phyloP scores from a whole-genome alignment of 2,329 filamentous ascomycete species.

The Coleophoma cylindrospora region DNA sequence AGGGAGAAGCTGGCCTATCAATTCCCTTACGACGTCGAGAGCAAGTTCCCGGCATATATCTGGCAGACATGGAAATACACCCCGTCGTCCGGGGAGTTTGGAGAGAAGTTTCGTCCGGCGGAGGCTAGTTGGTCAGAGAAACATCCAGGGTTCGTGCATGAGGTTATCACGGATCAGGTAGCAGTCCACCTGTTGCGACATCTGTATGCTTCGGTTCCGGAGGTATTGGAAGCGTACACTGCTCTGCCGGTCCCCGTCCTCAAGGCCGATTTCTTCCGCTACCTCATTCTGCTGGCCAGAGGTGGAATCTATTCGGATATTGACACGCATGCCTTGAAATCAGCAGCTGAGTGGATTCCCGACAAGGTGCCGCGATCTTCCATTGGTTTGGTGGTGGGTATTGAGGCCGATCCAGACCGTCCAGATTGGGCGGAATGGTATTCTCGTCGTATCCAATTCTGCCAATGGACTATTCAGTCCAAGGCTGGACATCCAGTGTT shows the following conservation, averaged over 20 bases:
- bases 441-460: constrained; percentile 93
- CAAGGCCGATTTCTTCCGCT: constrained; percentile 70
- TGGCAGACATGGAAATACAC: constrained; percentile 98
- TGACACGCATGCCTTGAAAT: constrained; percentile 80
- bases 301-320: constrained; percentile 89
- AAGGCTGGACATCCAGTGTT: constrained; percentile 93
- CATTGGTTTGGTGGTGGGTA: constrained; percentile 85
- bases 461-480: constrained; percentile 96
- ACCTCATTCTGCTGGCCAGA: constrained; percentile 67
- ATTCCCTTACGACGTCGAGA: constrained; percentile 84
- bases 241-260: constrained; percentile 69
- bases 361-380: constrained; percentile 67
- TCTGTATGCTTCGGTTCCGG: constrained; percentile 78
- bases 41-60: constrained; percentile 93
- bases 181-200: constrained; percentile 77
- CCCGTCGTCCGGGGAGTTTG: constrained; percentile 72
- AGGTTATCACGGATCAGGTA: constrained; percentile 90
- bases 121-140: constrained; percentile 86
- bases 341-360: constrained; percentile 85
- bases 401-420: constrained; percentile 92
- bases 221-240: constrained; percentile 72
- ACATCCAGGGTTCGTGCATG: constrained; percentile 90
- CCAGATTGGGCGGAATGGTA: constrained; percentile 95
- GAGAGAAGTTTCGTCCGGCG: constrained; percentile 67
- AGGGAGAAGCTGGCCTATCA: constrained; percentile 84